phyloP scores from a whole-genome alignment of 345 rosid species.

The Crucihimalaya himalaica region DNA sequence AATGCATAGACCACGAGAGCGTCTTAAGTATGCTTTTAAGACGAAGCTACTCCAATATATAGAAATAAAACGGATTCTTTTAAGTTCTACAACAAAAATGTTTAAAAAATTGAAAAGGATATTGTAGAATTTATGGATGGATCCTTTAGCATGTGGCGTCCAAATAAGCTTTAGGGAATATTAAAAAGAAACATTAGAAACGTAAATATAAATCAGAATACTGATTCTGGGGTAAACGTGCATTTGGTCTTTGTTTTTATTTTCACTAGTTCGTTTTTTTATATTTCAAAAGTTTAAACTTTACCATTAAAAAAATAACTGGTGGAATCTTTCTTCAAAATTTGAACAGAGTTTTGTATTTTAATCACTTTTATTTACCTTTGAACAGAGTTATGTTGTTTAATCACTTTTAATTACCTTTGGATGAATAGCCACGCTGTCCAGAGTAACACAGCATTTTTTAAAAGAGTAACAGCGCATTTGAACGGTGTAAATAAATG shows the following conservation, averaged over 20 bases:
- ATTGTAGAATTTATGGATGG: conserved; percentile 6
- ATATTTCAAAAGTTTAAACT: conserved; percentile 29
- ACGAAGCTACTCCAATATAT: conserved; percentile 16
- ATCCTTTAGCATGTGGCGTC: conserved; percentile 31
- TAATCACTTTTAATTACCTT: conserved; percentile 11
- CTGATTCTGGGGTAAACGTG: conserved; percentile 26
- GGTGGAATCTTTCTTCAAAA: conserved; percentile 35
- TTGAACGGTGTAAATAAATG: conserved; percentile 18
- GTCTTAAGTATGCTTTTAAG: neutral
- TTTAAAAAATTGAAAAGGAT: neutral
- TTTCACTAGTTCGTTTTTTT: neutral
- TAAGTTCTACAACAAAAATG: neutral
- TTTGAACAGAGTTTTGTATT: conserved; percentile 15
- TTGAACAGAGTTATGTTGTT: neutral
- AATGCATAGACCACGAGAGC: conserved; percentile 4
- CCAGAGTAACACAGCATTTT: conserved; percentile 2
- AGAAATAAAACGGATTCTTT: neutral
- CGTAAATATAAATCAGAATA: conserved; percentile 10
- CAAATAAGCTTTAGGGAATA: conserved; percentile 2
- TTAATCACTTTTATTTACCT: conserved; percentile 1
- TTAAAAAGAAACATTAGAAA: conserved; percentile 13
- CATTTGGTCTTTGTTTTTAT: conserved; percentile 28
- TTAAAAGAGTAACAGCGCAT: conserved; percentile 7
- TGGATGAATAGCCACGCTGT: conserved; percentile 23
- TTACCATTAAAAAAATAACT: neutral